Base-by-base conservation (phyloP, 1,139 yeast genomes). In the Groenewaldozyma sp. region DNA sequence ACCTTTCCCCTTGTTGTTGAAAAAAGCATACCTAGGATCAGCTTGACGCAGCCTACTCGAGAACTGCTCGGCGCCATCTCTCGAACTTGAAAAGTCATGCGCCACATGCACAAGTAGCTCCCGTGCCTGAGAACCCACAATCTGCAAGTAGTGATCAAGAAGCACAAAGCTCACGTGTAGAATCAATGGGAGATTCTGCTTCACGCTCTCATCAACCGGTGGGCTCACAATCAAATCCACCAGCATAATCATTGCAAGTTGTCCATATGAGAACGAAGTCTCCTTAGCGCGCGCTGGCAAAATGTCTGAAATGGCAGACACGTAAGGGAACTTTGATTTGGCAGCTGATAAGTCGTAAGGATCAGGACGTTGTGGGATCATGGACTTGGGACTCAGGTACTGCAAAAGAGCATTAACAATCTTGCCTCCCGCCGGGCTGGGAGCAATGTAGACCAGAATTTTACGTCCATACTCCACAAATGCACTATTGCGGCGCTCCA, bases 51-150 rank as follows among this genome's bases (percentile, higher is more conserved):
- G 24, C 17, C 37, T 21, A 4, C 41, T 47, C 21, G 48, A 44
- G 24, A 51, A 38, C 24, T 39, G 34, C 17, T 42, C 40, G 0
- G 79, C 64, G 46, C 70, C 71, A 11, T 73, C 74, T 44, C 73
- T 74, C n/a, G 69, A 66, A 5, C 77, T 77, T 2, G 63, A 62
- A 39, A 80, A 68, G 11, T 78, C 75, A 52, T 77, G 82, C 18
- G 91, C 71, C 37, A 87, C 65, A 49, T 84, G 84, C 38, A 83
- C 73, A 35, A 91, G 68, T 48, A 91, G 68, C 35, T 80, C 78
- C 2, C 79, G 70, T 0, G 96, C 94, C 50, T 86, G 93, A 42
- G 83, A 88, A 51, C 82, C 94, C 3, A 91, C 91, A 24, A 86
- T 64, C 0, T 76, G 75, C 34, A 83, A 68, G 59, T 91, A 93